Percentiles rank a stretch among this genome's conserved stretches.
Evolutionary conservation across 768 basidiomycete species (phyloP).

Genomic region (Lyophyllum semitale): DNA sequence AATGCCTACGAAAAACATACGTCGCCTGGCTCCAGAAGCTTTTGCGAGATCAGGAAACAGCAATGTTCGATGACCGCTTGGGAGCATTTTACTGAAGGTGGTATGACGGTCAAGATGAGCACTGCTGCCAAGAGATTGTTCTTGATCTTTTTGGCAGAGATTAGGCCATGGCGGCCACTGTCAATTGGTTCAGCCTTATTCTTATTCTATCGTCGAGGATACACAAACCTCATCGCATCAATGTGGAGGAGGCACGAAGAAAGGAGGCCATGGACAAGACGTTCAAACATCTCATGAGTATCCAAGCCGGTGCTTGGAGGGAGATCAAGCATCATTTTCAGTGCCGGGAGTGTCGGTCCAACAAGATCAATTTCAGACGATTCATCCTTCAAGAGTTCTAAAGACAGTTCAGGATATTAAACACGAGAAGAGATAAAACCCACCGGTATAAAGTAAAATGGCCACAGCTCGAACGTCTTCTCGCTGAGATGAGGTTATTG

Average conservation of each 20-base stretch:
- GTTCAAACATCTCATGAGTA: constrained; percentile 54
- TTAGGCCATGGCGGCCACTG: constrained; percentile 79
- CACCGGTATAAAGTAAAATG: constrained; percentile 79
- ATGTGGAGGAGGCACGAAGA: constrained; percentile 84
- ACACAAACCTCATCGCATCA: constrained; percentile 84
- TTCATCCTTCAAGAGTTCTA: constrained; percentile 88
- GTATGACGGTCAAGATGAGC: constrained; percentile 80
- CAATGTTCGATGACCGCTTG: constrained; percentile 78
- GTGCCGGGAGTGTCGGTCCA: constrained; percentile 75
- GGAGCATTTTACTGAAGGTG: constrained; percentile 66
- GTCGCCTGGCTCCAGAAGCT: constrained; percentile 68
- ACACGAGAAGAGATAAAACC: constrained; percentile 8
- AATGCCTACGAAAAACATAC: constrained; percentile 34
- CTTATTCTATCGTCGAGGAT: not conserved
- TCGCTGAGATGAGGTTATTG: constrained; percentile 53
- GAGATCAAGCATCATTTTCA: constrained; percentile 73
- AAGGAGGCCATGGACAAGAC: constrained; percentile 76
- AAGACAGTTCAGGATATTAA: not conserved
- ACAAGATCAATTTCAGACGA: constrained; percentile 76
- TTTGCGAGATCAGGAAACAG: constrained; percentile 83
- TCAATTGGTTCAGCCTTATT: constrained; percentile 1
- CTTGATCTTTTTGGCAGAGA: constrained; percentile 83
- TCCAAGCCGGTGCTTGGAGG: constrained; percentile 40
- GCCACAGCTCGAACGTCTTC: constrained; percentile 83
- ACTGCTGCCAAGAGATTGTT: constrained; percentile 88